Evolutionary conservation across 495 filamentous ascomycete genomes (phyloP).

Genomic region (Tuber umbilicatum): DNA sequence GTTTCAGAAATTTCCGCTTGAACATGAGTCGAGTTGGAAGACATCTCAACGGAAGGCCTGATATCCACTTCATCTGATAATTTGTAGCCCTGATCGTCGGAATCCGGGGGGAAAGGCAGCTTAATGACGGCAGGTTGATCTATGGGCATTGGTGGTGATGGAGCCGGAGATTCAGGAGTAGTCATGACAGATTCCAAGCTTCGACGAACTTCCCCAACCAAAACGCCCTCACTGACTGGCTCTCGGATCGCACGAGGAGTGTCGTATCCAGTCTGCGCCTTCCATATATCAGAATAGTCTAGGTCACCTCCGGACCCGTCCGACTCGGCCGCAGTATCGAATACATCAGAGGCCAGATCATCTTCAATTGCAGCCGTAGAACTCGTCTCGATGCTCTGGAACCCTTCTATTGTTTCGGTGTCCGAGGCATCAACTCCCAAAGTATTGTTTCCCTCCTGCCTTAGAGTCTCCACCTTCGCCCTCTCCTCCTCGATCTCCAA

Average conservation of each 20-base stretch:
- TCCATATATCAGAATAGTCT: neutral
- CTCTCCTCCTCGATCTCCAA: conserved; percentile 22
- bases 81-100: neutral
- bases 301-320: neutral
- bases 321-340: conserved; percentile 1
- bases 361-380: neutral
- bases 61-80: neutral
- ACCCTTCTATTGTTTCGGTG: neutral
- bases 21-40: neutral
- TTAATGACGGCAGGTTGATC: neutral
- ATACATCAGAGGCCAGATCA: neutral
- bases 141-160: neutral
- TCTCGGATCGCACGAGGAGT: neutral
- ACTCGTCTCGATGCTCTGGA: neutral
- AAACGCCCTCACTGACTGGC: neutral
- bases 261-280: neutral
- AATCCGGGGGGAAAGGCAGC: neutral
- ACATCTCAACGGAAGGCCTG: neutral
- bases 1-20: conserved; percentile 14
- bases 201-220: conserved; percentile 4
- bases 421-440: neutral
- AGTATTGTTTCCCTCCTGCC: conserved; percentile 8
- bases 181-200: neutral
- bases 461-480: conserved; percentile 7
- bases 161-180: neutral